phyloP scores from a whole-genome alignment of 164 flowering plant species.

The Tinospora cordifolia region DNA sequence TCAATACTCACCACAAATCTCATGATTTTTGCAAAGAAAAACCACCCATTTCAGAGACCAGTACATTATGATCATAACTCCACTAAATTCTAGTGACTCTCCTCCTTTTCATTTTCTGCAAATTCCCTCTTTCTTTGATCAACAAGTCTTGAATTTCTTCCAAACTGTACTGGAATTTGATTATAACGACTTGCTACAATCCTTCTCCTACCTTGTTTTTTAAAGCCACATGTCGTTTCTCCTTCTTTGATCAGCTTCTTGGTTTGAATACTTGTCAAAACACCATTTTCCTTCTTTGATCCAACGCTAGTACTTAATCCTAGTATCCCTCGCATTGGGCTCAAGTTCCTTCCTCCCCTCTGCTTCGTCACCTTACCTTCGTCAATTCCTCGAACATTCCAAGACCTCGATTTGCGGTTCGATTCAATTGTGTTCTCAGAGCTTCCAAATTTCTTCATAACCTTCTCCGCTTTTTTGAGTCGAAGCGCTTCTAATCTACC shows the following conservation, averaged over 20 bases:
- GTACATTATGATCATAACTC: slow-evolving; percentile 14
- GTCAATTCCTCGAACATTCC: slow-evolving; percentile 51
- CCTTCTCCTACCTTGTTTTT: slow-evolving; percentile 50
- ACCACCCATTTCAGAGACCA: slow-evolving; percentile 19
- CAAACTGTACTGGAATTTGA: slow-evolving; percentile 21
- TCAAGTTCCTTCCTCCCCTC: slow-evolving; percentile 40
- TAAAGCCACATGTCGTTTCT: slow-evolving; percentile 32
- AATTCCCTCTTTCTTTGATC: slow-evolving; percentile 47
- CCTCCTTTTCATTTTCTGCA: slow-evolving; percentile 41
- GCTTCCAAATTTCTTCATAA: slow-evolving; percentile 21
- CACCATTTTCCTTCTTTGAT: slow-evolving; percentile 39
- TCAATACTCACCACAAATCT: slow-evolving; percentile 26
- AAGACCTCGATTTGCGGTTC: slow-evolving; percentile 54
- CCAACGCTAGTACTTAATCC: slow-evolving; percentile 43
- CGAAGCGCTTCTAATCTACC: slow-evolving; percentile 48
- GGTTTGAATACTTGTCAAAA: slow-evolving; percentile 46
- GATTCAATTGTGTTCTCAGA: slow-evolving; percentile 34
- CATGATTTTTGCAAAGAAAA: too few relatives aligned
- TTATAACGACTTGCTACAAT: slow-evolving; percentile 65
- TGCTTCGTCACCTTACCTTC: slow-evolving; percentile 43
- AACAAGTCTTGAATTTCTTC: slow-evolving; percentile 13
- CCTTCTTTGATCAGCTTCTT: slow-evolving; percentile 60
- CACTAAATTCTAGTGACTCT: slow-evolving; percentile 18
- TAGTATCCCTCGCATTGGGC: slow-evolving; percentile 48
- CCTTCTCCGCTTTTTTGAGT: slow-evolving; percentile 38